These are phyloP conservation scores for Colletotrichum paranaense DNA, from an alignment of 2,329 filamentous ascomycete species.

Conservation along the genomic window DNA sequence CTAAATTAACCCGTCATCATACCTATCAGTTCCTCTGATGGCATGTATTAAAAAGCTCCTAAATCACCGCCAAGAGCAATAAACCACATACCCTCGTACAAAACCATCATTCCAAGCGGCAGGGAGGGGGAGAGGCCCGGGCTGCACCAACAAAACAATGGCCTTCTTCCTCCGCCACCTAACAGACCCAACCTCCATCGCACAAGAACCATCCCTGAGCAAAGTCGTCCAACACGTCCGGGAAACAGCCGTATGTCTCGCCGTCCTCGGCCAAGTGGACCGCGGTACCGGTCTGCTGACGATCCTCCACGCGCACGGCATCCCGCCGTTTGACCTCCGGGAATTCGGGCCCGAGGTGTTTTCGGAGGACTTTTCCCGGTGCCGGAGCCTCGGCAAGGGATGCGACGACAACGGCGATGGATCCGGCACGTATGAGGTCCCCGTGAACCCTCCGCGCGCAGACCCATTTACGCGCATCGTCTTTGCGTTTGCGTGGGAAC, in stretches of 20 bases:
- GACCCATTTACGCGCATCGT: constrained; percentile 8
- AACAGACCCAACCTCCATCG: not conserved
- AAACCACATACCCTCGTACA: not conserved
- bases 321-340: constrained; percentile 1
- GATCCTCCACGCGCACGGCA: not conserved
- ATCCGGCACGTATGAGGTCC: not conserved
- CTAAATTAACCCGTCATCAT: not conserved
- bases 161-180: constrained; percentile 18
- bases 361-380: not conserved
- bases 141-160: not conserved
- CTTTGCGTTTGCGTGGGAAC: constrained; percentile 7
- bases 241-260: not conserved
- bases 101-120: no score
- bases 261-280: not conserved
- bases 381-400: not conserved
- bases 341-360: constrained; percentile 1
- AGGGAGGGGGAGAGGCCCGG: no score
- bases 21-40: not conserved
- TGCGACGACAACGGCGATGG: not conserved
- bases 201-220: not conserved
- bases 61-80: not conserved
- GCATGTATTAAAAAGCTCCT: no score
- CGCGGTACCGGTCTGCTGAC: constrained; percentile 4
- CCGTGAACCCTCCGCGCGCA: not conserved
- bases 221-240: not conserved